phyloP scores from a whole-genome alignment of 305 asterid genomes.

The Lippia alba region DNA sequence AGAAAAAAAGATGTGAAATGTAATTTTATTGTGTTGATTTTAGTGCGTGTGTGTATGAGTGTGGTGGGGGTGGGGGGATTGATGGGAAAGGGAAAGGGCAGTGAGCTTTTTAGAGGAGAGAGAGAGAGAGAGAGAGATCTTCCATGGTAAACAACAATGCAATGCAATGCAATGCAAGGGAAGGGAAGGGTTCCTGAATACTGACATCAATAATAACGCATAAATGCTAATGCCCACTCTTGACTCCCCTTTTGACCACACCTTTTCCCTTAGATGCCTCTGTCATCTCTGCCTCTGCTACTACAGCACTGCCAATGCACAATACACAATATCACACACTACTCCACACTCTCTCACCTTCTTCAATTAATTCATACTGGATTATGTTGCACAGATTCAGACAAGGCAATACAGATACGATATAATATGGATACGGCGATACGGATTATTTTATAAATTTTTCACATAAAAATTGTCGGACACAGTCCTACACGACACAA shows the following conservation, averaged over 20 bases:
- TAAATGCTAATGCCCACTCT: constrained; percentile 64
- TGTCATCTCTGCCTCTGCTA: background rate
- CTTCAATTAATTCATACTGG: too few relatives aligned
- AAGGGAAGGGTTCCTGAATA: constrained; percentile 3
- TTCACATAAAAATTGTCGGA: too few relatives aligned
- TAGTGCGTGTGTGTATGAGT: background rate
- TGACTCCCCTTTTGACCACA: constrained; percentile 39
- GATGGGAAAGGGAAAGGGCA: background rate
- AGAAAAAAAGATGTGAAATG: too few relatives aligned
- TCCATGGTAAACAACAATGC: constrained; percentile 23
- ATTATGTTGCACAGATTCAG: too few relatives aligned
- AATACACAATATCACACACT: background rate
- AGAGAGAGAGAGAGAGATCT: too few relatives aligned
- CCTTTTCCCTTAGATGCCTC: constrained; percentile 12
- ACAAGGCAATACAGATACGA: too few relatives aligned
- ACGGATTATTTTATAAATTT: too few relatives aligned
- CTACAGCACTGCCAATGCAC: background rate
- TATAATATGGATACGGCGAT: too few relatives aligned
- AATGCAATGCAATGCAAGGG: too few relatives aligned
- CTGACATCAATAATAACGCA: constrained; percentile 70
- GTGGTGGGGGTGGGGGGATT: constrained; percentile 19
- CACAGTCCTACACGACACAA: too few relatives aligned
- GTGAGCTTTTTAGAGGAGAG: too few relatives aligned
- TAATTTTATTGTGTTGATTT: too few relatives aligned
- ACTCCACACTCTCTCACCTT: background rate